Evolutionary conservation across 2,329 filamentous ascomycete species (phyloP).

Genomic region (Coniella vitis): DNA sequence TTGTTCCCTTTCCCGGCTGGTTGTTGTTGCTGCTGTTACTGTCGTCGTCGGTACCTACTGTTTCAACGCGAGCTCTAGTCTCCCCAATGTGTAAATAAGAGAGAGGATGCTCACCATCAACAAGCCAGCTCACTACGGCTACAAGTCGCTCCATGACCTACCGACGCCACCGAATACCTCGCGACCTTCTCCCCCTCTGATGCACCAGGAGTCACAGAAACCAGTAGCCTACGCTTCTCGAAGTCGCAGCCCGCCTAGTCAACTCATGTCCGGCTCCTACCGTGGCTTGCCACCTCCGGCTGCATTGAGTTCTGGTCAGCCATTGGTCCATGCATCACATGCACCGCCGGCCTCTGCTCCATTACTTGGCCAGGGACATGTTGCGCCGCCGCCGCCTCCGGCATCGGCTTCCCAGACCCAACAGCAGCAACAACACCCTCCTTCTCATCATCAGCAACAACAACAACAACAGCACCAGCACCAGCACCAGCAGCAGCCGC

Average conservation of each 20-base stretch:
- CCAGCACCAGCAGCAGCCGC: constrained; percentile 3
- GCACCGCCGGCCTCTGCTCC: constrained; percentile 23
- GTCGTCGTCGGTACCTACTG: constrained; percentile 1
- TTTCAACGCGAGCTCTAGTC: constrained; percentile 5
- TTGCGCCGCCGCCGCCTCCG: constrained; percentile 20
- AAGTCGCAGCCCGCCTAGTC: constrained; percentile 40
- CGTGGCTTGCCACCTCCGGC: constrained; percentile 63
- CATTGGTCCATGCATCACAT: constrained; percentile 30
- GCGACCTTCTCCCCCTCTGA: constrained; percentile 49
- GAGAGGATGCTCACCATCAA: constrained; percentile 57
- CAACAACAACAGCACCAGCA: constrained; percentile 19
- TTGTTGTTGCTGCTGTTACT: background rate
- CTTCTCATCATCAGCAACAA: constrained; percentile 9
- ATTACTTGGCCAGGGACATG: constrained; percentile 20
- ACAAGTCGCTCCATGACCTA: constrained; percentile 55
- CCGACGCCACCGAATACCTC: constrained; percentile 51
- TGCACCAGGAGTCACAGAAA: constrained; percentile 41
- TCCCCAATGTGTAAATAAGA: constrained; percentile 21
- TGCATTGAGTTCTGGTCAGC: constrained; percentile 53
- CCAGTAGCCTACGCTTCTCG: constrained; percentile 31
- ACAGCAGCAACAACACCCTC: constrained; percentile 9
- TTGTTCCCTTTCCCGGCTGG: too few relatives aligned
- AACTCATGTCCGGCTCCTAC: constrained; percentile 63
- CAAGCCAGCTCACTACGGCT: constrained; percentile 53
- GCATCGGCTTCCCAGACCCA: constrained; percentile 22